Conservation (phyloP, 768 basidiomycete genomes). For the Mycena alexandri region DNA sequence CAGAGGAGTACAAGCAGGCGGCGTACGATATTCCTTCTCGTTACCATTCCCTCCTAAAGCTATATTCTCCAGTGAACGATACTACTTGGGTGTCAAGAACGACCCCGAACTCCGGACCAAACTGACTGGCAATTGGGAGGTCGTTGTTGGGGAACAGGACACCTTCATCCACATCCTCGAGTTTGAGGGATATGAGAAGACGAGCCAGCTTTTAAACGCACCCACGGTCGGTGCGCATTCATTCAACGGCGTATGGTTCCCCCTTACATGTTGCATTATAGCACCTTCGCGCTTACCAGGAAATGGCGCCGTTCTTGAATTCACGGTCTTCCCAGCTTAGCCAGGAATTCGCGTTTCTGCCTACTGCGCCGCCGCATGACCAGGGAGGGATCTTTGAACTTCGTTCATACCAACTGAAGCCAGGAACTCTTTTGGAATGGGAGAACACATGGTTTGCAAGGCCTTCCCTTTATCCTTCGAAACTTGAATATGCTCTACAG, state of each 20-base stretch:
- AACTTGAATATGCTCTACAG: constrained; percentile 51
- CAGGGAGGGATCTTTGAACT: constrained; percentile 96
- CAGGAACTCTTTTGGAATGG: constrained; percentile 95
- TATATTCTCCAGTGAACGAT: constrained; percentile 71
- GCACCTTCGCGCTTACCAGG: constrained; percentile 77
- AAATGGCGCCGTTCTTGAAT: constrained; percentile 81
- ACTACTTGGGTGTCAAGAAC: constrained; percentile 84
- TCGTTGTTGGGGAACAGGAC: constrained; percentile 90
- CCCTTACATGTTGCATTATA: constrained; percentile 43
- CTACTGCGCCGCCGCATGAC: constrained; percentile 87
- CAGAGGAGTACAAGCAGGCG: constrained; percentile 88
- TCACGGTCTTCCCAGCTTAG: constrained; percentile 83
- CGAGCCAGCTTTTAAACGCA: constrained; percentile 68
- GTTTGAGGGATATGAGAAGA: constrained; percentile 94
- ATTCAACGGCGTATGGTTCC: constrained; percentile 7
- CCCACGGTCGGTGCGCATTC: constrained; percentile 67
- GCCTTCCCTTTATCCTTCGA: constrained; percentile 2
- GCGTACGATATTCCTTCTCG: constrained; percentile 67
- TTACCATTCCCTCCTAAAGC: constrained; percentile 11
- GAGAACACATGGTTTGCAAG: constrained; percentile 84
- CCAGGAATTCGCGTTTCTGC: constrained; percentile 97
- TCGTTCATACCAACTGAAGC: constrained; percentile 87
- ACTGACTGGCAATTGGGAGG: constrained; percentile 95
- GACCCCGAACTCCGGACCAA: constrained; percentile 84
- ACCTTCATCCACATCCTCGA: constrained; percentile 86